Conservation (phyloP, 805 yeast genomes). For the Starmerella davenportii region DNA sequence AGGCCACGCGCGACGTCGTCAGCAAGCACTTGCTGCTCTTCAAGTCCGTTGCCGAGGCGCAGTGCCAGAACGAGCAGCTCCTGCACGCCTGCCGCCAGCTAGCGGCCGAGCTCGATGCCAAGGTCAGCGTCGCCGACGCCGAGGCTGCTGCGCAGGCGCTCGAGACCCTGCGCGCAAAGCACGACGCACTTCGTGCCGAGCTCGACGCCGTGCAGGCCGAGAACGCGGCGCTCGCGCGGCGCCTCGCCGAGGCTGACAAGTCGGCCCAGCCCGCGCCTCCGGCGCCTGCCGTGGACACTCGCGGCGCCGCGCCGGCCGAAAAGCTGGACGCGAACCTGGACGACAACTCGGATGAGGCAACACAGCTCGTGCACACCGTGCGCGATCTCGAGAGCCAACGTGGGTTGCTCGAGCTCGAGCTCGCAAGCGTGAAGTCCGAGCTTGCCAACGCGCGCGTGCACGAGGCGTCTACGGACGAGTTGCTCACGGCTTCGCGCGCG, state of each 20-base stretch:
- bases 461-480: background rate
- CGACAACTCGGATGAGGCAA: background rate
- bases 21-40: conserved; percentile 59
- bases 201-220: no score
- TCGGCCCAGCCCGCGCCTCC: background rate
- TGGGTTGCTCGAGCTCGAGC: background rate
- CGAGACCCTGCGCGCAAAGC: conserved; percentile 17
- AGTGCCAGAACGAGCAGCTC: conserved; percentile 56
- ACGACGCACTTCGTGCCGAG: background rate
- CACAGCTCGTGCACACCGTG: background rate
- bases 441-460: background rate
- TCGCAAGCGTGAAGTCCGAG: background rate
- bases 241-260: background rate
- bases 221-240: background rate
- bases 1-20: conserved; percentile 34
- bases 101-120: conserved; percentile 32
- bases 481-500: background rate
- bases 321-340: no score
- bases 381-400: background rate
- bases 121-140: conserved; percentile 21
- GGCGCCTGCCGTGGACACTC: background rate
- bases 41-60: conserved; percentile 46
- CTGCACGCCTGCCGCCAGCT: conserved; percentile 50
- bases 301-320: no score
- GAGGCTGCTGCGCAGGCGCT: conserved; percentile 23